Evolutionary conservation across 345 rosid species (phyloP), one percentile per base, ranked within the genome.

Genomic region (Sonneratia caseolaris): DNA sequence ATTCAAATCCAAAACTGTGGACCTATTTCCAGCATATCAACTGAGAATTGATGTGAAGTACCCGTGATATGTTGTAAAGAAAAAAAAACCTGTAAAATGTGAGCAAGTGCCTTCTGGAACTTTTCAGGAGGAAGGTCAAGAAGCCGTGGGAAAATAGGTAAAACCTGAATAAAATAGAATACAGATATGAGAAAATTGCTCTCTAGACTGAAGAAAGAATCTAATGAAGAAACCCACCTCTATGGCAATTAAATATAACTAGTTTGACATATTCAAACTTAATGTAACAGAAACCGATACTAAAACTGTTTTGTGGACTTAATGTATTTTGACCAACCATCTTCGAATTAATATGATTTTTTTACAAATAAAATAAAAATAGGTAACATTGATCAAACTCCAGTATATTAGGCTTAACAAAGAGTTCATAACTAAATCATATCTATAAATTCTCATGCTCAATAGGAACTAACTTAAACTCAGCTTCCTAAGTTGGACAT

Each of bases 41-140:
- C 5, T 42, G 45, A 42, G 45, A 42, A 42, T 5, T 42, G 5
- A 42, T 2, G 2, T 42, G 45, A 0, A 35, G 56, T 82, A 92
- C 99, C 99, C 32, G 32, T 27, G 32, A 27, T 27, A 27, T 27
- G 32, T 27, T 27, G 32, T 27, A 0, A n/a, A n/a, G 32, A 27
- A 27, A 27, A 27, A 27, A 27, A 27, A 0, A 27, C 32, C 32
- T 95, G 99, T 71, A 95, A 82, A 76, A 95, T 89, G 78, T 89
- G 91, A 71, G 97, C 99, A 78, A 95, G 91, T 11, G 97, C 99
- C 83, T 84, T 86, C 79, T 90, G 97, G 84, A 95, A 95, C 85
- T 92, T 95, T 35, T 95, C 97, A 48, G 85, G 77, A 18, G 97
- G 97, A 73, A 95, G 97, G 80, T 87, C 86, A 64, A 90, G 91